A percentile compares a stretch with the other conserved stretches of the same genome.
phyloP scores from a whole-genome alignment of 805 yeast genomes.

The Starmerella scarabaei region DNA sequence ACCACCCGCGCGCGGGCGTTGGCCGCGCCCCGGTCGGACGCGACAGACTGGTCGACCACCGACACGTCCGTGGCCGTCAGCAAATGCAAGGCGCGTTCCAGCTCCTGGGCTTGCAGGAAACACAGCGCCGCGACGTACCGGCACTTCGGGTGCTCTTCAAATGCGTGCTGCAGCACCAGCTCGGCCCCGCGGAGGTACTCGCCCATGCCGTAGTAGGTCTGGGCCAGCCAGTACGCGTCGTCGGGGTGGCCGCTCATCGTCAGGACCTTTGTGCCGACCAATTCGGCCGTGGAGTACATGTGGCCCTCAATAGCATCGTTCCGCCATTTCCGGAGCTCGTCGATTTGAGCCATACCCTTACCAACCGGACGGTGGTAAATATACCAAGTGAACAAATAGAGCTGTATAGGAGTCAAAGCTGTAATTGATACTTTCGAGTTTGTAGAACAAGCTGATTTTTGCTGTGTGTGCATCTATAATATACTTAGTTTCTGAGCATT shows the following conservation, averaged over 20 bases:
- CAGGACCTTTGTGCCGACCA: constrained; percentile 79
- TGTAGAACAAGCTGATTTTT: too few species aligned
- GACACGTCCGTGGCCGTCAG: constrained; percentile 25
- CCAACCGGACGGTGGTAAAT: neutral
- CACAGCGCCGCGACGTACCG: constrained; percentile 69
- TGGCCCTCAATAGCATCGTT: constrained; percentile 89
- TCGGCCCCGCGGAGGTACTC: constrained; percentile 68
- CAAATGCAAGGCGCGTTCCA: constrained; percentile 81
- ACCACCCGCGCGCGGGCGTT: constrained; percentile 8
- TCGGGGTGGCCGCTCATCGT: constrained; percentile 73
- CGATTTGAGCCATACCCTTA: constrained; percentile 49
- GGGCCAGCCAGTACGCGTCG: constrained; percentile 95
- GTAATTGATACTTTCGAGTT: neutral
- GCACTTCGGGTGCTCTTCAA: constrained; percentile 40
- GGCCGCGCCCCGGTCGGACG: neutral
- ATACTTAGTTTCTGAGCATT: too few species aligned
- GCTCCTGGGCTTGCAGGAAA: constrained; percentile 31
- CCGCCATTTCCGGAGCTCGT: constrained; percentile 77
- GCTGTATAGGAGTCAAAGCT: neutral
- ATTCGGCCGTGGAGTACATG: constrained; percentile 78
- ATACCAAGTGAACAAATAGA: too few species aligned
- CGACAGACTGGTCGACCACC: neutral
- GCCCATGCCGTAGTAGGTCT: constrained; percentile 66
- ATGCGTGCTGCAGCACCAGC: constrained; percentile 44
- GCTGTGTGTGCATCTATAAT: too few species aligned